A percentile compares a stretch with the other conserved stretches of the same genome.
phyloP scores from a whole-genome alignment of 371 early-diverging fungal genomes.

The Blakeslea trispora region DNA sequence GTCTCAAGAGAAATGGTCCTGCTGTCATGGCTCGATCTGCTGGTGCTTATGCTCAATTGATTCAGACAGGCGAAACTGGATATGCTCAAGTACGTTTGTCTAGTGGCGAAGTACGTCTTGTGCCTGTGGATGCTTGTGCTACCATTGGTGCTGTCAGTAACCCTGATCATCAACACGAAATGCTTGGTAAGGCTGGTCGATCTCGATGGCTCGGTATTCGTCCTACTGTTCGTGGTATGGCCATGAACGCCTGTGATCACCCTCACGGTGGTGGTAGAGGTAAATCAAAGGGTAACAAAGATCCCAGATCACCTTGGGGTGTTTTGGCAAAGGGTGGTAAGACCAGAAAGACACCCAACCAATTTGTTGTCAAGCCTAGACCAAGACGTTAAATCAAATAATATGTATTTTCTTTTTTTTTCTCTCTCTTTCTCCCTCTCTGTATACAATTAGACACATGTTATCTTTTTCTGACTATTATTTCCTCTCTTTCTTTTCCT shows the following conservation, averaged over 20 bases:
- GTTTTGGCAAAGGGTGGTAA: constrained; percentile 95
- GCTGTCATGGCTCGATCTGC: constrained; percentile 88
- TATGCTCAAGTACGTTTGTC: constrained; percentile 88
- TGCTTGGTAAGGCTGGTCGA: constrained; percentile 92
- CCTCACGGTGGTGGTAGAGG: constrained; percentile 99
- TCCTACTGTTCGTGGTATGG: constrained; percentile 98
- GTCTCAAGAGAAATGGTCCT: constrained; percentile 79
- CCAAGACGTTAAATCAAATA: constrained; percentile 60
- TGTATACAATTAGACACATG: constrained; percentile 1
- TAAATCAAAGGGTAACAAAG: constrained; percentile 93
- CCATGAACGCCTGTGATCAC: constrained; percentile 99
- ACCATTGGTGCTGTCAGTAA: constrained; percentile 95
- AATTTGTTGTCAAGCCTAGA: constrained; percentile 78
- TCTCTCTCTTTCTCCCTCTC: too few species aligned
- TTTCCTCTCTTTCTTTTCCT: constrained; percentile 5
- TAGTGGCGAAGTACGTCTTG: constrained; percentile 87
- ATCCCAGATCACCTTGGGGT: constrained; percentile 95
- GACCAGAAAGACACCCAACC: constrained; percentile 78
- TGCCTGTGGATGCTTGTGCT: constrained; percentile 89
- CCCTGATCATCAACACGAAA: constrained; percentile 87
- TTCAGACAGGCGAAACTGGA: constrained; percentile 77
- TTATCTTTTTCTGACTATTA: too few species aligned
- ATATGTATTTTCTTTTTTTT: not conserved
- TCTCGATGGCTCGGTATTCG: constrained; percentile 84
- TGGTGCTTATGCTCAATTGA: constrained; percentile 88